Base-by-base conservation (phyloP, 495 filamentous ascomycete genomes). In the Arthonia radiata region DNA sequence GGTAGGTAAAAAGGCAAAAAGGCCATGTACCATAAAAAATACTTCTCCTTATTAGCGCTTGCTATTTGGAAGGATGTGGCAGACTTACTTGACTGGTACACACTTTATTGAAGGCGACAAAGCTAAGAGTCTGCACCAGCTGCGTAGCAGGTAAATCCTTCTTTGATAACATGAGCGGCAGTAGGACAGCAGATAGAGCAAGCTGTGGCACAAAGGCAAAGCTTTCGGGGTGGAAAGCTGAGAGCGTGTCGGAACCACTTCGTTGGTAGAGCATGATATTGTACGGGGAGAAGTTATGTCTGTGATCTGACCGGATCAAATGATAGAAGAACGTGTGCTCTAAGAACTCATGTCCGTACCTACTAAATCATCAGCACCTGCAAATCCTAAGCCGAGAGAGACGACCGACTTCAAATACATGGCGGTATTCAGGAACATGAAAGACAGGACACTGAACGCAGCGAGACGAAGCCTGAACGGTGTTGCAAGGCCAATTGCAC, bases 41-140 rank as follows among this genome's bases (percentile, higher is more conserved):
- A 97, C 81, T 91, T 36, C 8, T n/a, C 4, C 11, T 17, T 11
- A 15, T 37, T 14, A 30, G 3, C 12, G 18, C 14, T 5, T 14
- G 6, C 14, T 14, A 0, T 31, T 3, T 4, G 21, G 6, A 27
- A 18, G 17, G 23, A 13, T 8, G 2, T 19, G 12, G 10, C 11
- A 25, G 15, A 32, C 53, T 13, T 64, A 86, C 80, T 63, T 94
- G 86, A 40, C 76, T 83, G 1, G 86, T 97, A 59, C 82, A 92
- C 11, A 97, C 86, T 54, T 97, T 97, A 44, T 97, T 97, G 31
- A 91, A 94, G 4, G 77, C 67, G 4, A 94, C 86, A 47, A 97
- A 97, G 0, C 86, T 75, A 44, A 93, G 92, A 0, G 89, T 94
- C 50, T 97, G 86, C n/a, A 77, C 80, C n/a, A 97, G 61, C 68